Conservation (phyloP, 192 early-diverging fungal species). For the Rhizophagus clarus region DNA sequence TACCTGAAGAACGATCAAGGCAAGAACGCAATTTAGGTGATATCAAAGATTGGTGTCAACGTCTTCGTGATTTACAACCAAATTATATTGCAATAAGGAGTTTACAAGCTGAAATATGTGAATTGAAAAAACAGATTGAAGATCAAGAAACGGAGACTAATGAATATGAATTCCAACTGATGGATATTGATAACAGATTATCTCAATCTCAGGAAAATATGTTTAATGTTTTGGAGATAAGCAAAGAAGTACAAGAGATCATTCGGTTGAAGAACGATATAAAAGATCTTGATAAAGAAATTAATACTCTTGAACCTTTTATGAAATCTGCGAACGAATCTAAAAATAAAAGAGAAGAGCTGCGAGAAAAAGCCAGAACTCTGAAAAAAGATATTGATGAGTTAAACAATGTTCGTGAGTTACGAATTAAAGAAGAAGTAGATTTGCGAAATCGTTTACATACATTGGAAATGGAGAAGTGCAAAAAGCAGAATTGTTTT, state of each 20-base stretch:
- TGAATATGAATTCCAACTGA: not conserved
- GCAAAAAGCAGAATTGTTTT: not conserved
- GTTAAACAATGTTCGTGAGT: not conserved
- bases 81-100: conserved; percentile 47
- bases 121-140: conserved; percentile 35
- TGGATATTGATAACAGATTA: not conserved
- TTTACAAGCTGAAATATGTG: conserved; percentile 55
- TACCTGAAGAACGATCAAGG: conserved; percentile 31
- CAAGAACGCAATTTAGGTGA: conserved; percentile 50
- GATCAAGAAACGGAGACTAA: conserved; percentile 36
- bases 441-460: not conserved
- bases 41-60: conserved; percentile 36
- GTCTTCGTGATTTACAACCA: conserved; percentile 45
- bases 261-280: conserved; percentile 44
- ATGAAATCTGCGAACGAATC: conserved; percentile 61
- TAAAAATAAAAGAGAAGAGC: conserved; percentile 56
- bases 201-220: not conserved
- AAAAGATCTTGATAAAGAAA: conserved; percentile 43
- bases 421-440: not conserved
- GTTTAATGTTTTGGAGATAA: conserved; percentile 34
- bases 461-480: not conserved
- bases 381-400: not conserved
- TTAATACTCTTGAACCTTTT: conserved; percentile 50
- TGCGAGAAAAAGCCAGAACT: conserved; percentile 44
- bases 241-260: conserved; percentile 42